A percentile compares a stretch with the other conserved stretches of the same genome.
phyloP scores from a whole-genome alignment of 768 basidiomycete species.

The Agaricus blazei region DNA sequence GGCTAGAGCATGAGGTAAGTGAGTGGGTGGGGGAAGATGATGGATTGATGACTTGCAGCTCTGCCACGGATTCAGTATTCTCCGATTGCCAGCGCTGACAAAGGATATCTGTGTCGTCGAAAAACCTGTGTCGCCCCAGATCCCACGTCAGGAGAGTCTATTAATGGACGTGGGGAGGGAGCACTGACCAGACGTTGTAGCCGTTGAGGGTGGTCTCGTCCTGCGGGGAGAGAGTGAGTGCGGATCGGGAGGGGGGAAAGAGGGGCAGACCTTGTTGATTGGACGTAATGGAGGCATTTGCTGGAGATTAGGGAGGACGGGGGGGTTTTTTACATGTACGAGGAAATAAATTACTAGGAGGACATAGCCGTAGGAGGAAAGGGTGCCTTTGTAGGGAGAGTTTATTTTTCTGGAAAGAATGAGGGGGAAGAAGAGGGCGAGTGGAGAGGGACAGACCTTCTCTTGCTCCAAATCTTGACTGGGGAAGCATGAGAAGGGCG shows the following conservation, averaged over 20 bases:
- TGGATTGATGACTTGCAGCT: constrained; percentile 55
- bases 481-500: constrained; percentile 9
- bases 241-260: neutral
- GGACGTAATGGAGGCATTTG: constrained; percentile 89
- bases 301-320: constrained; percentile 93
- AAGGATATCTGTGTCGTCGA: constrained; percentile 93
- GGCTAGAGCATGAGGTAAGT: constrained; percentile 34
- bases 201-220: constrained; percentile 79
- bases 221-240: constrained; percentile 29
- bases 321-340: constrained; percentile 95
- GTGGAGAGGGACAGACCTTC: constrained; percentile 49
- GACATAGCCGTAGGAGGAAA: constrained; percentile 97
- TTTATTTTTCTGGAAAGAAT: constrained; percentile 79
- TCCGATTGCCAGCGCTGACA: constrained; percentile 92
- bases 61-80: constrained; percentile 88
- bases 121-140: constrained; percentile 59
- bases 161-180: neutral
- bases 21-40: neutral
- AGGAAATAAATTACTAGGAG: constrained; percentile 97
- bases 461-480: constrained; percentile 99
- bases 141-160: constrained; percentile 7
- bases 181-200: constrained; percentile 70
- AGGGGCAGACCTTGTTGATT: constrained; percentile 58
- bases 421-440: constrained; percentile 7
- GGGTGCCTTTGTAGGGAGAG: constrained; percentile 93